Conservation (phyloP, 768 basidiomycete species). For the Leucocoprinus leucothites region DNA sequence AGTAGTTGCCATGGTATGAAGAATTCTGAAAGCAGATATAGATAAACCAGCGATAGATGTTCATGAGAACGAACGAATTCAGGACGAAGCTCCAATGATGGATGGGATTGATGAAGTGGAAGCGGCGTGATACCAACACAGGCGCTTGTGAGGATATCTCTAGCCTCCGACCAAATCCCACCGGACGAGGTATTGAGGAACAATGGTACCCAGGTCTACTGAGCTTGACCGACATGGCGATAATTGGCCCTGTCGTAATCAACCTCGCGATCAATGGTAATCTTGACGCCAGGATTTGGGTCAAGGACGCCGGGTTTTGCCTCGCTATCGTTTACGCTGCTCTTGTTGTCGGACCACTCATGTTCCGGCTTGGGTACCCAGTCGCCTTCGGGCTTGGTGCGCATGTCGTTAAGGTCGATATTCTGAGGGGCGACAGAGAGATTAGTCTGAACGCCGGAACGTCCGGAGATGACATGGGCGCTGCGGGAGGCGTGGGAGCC, state of each 20-base stretch:
- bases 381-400: constrained; percentile 42
- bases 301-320: constrained; percentile 13
- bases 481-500: constrained; percentile 37
- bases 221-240: constrained; percentile 3
- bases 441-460: constrained; percentile 39
- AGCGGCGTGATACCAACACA: too few species aligned
- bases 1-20: too few species aligned
- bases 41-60: background rate
- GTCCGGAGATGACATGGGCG: constrained; percentile 48
- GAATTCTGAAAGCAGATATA: too few species aligned
- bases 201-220: background rate
- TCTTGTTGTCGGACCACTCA: constrained; percentile 30
- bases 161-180: background rate
- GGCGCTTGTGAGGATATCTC: too few species aligned
- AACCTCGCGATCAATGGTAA: constrained; percentile 42
- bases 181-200: background rate
- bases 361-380: constrained; percentile 35
- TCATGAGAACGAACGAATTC: background rate
- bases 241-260: constrained; percentile 26
- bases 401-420: constrained; percentile 55
- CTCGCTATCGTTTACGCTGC: constrained; percentile 30
- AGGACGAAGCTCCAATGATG: background rate
- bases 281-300: constrained; percentile 32
- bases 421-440: constrained; percentile 25
- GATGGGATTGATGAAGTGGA: too few species aligned